Conservation (phyloP, 2,329 filamentous ascomycete genomes). For the Raffaelea albimanens region DNA sequence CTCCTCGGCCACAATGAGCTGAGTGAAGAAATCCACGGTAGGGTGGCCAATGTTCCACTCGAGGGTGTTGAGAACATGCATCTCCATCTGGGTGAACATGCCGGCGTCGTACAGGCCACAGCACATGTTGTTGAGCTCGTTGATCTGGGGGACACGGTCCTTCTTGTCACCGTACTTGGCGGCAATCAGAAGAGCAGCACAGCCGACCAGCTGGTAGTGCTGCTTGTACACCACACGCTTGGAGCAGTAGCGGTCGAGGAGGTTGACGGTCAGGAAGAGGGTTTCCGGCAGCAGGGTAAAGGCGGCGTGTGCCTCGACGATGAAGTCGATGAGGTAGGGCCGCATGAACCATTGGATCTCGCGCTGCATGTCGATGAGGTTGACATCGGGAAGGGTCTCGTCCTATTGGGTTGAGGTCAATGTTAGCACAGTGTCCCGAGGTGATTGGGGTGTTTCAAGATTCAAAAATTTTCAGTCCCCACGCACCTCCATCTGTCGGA, state of each 20-base stretch:
- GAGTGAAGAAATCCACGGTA: slow-evolving; percentile 88
- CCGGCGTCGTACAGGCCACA: slow-evolving; percentile 96
- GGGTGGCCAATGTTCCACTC: slow-evolving; percentile 95
- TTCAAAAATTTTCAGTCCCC: not conserved
- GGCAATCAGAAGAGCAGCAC: slow-evolving; percentile 88
- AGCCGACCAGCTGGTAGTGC: slow-evolving; percentile 96
- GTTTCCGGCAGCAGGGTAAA: slow-evolving; percentile 93
- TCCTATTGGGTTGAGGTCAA: slow-evolving; percentile 34
- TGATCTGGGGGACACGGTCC: slow-evolving; percentile 93
- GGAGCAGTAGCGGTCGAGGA: slow-evolving; percentile 95
- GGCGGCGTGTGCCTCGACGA: slow-evolving; percentile 91
- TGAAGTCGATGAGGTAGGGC: slow-evolving; percentile 94
- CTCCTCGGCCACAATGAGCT: slow-evolving; percentile 76
- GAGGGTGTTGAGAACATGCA: slow-evolving; percentile 95
- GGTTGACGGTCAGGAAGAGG: slow-evolving; percentile 90
- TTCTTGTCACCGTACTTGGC: slow-evolving; percentile 99
- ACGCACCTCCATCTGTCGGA: slow-evolving; percentile 85
- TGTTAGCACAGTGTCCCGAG: not conserved
- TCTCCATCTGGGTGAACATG: slow-evolving; percentile 99
- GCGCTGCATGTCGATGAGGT: slow-evolving; percentile 96
- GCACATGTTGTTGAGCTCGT: slow-evolving; percentile 98
- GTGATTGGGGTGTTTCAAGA: too few species aligned
- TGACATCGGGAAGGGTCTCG: slow-evolving; percentile 89
- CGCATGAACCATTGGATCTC: slow-evolving; percentile 99
- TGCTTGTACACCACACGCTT: slow-evolving; percentile 97